Conservation (phyloP, 257 asterid species). For the Capsicum pubescens region DNA sequence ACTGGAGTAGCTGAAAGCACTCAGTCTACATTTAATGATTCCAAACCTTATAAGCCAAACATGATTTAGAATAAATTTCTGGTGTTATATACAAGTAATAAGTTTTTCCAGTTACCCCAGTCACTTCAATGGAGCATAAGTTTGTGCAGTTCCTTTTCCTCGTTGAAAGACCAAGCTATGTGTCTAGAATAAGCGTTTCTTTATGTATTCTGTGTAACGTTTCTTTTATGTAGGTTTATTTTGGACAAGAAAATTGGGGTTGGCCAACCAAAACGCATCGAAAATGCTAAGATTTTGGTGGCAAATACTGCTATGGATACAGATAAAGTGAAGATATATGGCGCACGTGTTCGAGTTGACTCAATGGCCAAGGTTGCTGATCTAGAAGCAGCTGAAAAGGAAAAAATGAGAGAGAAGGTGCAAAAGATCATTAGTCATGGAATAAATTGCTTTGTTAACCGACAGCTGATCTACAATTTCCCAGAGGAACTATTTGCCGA, state of each 20-base stretch:
- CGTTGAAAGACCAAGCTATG: background rate
- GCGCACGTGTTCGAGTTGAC: constrained; percentile 99
- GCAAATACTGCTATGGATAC: constrained; percentile 99
- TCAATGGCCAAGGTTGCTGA: constrained; percentile 99
- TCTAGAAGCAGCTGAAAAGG: constrained; percentile 92
- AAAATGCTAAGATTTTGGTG: constrained; percentile 92
- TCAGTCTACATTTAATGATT: background rate
- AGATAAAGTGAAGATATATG: constrained; percentile 95
- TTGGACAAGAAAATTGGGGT: constrained; percentile 95
- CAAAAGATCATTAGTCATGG: constrained; percentile 90
- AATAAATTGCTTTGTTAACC: constrained; percentile 91
- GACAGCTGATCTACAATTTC: constrained; percentile 93
- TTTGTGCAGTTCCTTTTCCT: background rate
- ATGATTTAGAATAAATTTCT: background rate
- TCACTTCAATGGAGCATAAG: background rate
- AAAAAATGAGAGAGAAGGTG: constrained; percentile 93
- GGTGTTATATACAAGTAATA: background rate
- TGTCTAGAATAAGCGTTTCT: background rate
- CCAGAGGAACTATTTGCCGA: constrained; percentile 97
- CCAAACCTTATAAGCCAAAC: background rate
- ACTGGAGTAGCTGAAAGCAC: background rate
- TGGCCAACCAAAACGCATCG: constrained; percentile 98
- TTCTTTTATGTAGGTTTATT: constrained; percentile 64
- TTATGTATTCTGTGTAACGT: background rate
- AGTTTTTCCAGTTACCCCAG: background rate